Percentiles rank a stretch among this genome's conserved stretches.
phyloP scores from a whole-genome alignment of 345 rosid genomes.

The Hibiscus mutabilis region DNA sequence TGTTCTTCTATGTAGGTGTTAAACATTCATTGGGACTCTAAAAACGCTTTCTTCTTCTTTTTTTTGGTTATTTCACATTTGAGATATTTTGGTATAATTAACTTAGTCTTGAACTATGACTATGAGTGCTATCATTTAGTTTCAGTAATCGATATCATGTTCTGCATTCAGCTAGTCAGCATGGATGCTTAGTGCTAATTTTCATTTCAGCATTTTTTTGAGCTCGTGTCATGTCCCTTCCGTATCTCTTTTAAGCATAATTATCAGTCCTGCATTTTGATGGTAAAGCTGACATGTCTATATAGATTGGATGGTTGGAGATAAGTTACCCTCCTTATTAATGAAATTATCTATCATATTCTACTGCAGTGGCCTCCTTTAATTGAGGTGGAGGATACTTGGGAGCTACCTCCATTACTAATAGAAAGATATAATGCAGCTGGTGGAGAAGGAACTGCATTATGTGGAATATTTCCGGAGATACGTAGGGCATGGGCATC shows the following conservation, averaged over 20 bases:
- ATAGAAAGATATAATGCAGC: constrained; percentile 85
- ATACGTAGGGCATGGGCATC: constrained; percentile 97
- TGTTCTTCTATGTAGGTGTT: not conserved
- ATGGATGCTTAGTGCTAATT: not conserved
- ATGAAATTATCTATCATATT: constrained; percentile 9
- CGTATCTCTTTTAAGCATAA: not conserved
- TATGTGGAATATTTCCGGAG: constrained; percentile 93
- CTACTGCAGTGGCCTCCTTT: constrained; percentile 86
- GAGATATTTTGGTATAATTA: not conserved
- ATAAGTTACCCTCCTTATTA: not conserved
- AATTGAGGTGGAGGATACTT: constrained; percentile 8
- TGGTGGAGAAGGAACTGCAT: constrained; percentile 96
- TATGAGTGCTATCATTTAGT: not conserved
- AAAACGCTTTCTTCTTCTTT: not conserved
- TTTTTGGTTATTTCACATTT: not conserved
- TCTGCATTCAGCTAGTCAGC: not conserved
- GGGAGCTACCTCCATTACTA: constrained; percentile 52
- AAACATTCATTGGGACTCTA: not conserved
- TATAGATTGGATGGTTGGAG: not conserved
- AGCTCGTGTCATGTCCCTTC: not conserved
- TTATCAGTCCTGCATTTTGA: not conserved
- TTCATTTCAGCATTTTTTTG: not conserved
- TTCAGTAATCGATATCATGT: not conserved
- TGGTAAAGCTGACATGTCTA: not conserved
- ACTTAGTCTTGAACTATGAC: not conserved